Evolutionary conservation across 441 rosid genomes (phyloP), one percentile per base, ranked within the genome.

Genomic region (Biscutella laevigata): DNA sequence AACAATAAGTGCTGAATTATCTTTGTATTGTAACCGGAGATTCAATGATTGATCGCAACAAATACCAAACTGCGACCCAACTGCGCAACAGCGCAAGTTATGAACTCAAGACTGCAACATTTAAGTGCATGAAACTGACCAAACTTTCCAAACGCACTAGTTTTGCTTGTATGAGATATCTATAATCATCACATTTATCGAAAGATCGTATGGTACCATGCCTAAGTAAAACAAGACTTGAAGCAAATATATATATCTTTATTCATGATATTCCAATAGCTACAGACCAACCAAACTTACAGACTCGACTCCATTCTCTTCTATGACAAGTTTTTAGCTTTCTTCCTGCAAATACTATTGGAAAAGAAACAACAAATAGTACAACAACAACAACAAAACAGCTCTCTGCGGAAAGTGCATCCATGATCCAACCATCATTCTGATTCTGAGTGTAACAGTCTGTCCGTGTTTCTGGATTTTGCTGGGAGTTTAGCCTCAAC

Each of bases 361-460:
- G 10, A 17, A 25, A 25, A 12, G 9, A 26, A 25, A 61, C 11
- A 11, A 26, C 13, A 24, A 4, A 8, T 27, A 36, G 10, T 32
- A 56, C 41, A 42, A 42, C 36, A n/a, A 44, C 29, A 26, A 45
- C 57, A 32, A 36, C 17, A n/a, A 42, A 45, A 26, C 17, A 7
- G 15, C 2, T 19, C 50, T 38, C 50, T 29, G 1, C 22, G 47
- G 42, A 45, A 21, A 41, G 41, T 0, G 21, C 35, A 24, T 14
- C 26, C 44, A 6, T 17, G 36, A 30, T 28, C 36, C 43, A 55
- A 39, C 13, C 49, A 30, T 56, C 44, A 64, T 47, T 64, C 43
- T 35, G 53, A 52, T 19, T 42, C 59, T 5, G 47, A 47, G 22
- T 56, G 32, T 32, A 64, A 47, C n/a, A 47, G 39, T 30, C 40